Base-by-base conservation (phyloP, 108 stramenopile species). In the Bacterosira constricta region DNA sequence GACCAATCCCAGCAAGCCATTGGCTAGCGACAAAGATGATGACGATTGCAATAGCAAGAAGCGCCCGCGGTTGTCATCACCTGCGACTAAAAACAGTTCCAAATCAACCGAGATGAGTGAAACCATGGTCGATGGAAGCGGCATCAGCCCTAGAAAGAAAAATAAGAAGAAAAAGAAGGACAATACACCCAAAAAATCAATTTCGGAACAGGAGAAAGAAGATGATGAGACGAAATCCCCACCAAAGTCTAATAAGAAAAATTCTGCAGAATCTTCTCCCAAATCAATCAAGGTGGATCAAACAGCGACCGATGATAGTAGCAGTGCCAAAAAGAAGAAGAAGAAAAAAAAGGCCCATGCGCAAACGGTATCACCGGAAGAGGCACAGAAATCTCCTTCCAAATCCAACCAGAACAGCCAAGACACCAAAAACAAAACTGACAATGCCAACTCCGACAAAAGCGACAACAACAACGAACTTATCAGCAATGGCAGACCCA, bases 111-210 rank as follows among this genome's bases (percentile, higher is more conserved):
- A n/a, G n/a, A n/a, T n/a, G n/a, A n/a, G n/a, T n/a, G n/a, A n/a
- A n/a, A n/a, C n/a, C n/a, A n/a, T n/a, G n/a, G n/a, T n/a, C n/a
- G 44, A 31, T 27, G 6, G 6, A 46, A 42, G 45, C 10, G 54
- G 8, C 7, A 27, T 11, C 27, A 45, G 32, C 30, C 31, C 42
- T n/a, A 63, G 15, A 4, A 63, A 42, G 32, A 42, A 42, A 5
- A 69, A 69, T 42, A 69, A 69, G 20, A 54, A 67, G 36, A 69
- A 69, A 27, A 56, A 69, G 29, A 69, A 69, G 57, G n/a, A n/a
- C n/a, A n/a, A n/a, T n/a, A n/a, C n/a, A n/a, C n/a, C n/a, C n/a
- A n/a, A n/a, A n/a, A n/a, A n/a, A n/a, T n/a, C n/a, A n/a, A n/a
- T n/a, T n/a, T n/a, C n/a, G n/a, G n/a, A n/a, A n/a, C n/a, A n/a